These are phyloP conservation scores for Populus deltoides DNA, from an alignment of 345 rosid genomes.

Conservation along the genomic window DNA sequence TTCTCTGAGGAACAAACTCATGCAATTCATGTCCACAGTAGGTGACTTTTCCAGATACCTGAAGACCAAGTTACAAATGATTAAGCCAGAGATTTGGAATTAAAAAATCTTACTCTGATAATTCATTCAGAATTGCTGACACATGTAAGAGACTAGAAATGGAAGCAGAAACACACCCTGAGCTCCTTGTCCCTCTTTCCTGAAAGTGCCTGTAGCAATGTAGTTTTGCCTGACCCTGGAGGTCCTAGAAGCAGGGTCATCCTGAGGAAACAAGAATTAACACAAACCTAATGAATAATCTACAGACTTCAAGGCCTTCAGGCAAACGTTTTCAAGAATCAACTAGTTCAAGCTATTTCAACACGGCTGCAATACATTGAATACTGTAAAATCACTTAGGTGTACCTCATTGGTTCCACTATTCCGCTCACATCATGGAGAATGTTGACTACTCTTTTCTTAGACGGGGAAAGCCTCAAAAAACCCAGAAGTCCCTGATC, in stretches of 20 bases:
- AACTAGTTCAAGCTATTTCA: not conserved
- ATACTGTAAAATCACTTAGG: not conserved
- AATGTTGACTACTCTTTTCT: slow-evolving; percentile 42
- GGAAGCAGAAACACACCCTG: slow-evolving; percentile 35
- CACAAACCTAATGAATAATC: not conserved
- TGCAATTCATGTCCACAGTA: slow-evolving; percentile 47
- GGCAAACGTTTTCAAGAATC: not conserved
- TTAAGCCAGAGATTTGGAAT: not conserved
- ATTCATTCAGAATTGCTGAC: not conserved
- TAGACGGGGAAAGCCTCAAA: slow-evolving; percentile 40
- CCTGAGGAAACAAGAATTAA: slow-evolving; percentile 21
- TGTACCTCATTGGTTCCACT: slow-evolving; percentile 53
- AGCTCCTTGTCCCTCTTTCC: slow-evolving; percentile 37
- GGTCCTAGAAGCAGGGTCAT: slow-evolving; percentile 67
- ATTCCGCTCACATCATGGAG: slow-evolving; percentile 44
- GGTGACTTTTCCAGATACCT: slow-evolving; percentile 45
- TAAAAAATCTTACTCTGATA: not conserved
- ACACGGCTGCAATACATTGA: not conserved
- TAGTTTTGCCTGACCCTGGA: slow-evolving; percentile 61
- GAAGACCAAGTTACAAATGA: not conserved
- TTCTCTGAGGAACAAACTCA: slow-evolving; percentile 60
- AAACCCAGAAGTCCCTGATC: slow-evolving; percentile 41
- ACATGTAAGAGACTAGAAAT: not conserved
- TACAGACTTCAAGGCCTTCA: not conserved
- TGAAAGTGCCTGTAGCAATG: slow-evolving; percentile 47